Base-by-base conservation (phyloP, 2,329 filamentous ascomycete species). In the Purpureocillium takamizusanense region DNA sequence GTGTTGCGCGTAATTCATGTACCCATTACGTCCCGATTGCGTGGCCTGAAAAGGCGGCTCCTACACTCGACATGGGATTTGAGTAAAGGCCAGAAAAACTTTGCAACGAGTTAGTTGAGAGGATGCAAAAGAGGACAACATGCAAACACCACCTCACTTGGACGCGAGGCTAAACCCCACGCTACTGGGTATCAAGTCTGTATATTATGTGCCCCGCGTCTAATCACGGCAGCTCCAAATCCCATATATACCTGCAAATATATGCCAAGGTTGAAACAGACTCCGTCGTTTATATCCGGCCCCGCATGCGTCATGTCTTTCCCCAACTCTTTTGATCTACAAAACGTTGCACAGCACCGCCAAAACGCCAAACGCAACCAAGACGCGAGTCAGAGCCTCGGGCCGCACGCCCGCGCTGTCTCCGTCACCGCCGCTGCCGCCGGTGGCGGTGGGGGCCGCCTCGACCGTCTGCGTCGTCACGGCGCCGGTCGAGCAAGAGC, bases 401-500 rank as follows among this genome's bases (percentile, higher is more conserved):
- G 30, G 15, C 10, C 38, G 39, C 15, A 25, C 33, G 10, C 44
- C 42, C 2, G 40, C 49, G 17, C 38, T 42, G 27, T 48, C 39
- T 4, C 35, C 32, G 15, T 31, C 38, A 18, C 35, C 37, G 34
- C 35, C 31, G 35, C 31, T 31, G 18, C 31, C 16, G 9, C 35
- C 37, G 21, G 29, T 18, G 10, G 28, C 35, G 7, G 41, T 39
- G 9, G 33, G 28, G 6, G 39, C 42, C 13, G 44, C 32, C 18
- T 35, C 34, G n/a, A 46, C 14, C 3, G 46, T 49, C 36, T 49
- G 37, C 13, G 51, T 55, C 28, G 48, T 47, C 32, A 51, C 44
- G 18, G 39, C 34, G 17, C 50, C 51, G 3, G 46, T 45, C 33
- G 39, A 32, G 42, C 52, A 55, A 11, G 16, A 30, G 7, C 14